Conservation (phyloP, 441 rosid species). For the Pelargonium myrrhifolium region DNA sequence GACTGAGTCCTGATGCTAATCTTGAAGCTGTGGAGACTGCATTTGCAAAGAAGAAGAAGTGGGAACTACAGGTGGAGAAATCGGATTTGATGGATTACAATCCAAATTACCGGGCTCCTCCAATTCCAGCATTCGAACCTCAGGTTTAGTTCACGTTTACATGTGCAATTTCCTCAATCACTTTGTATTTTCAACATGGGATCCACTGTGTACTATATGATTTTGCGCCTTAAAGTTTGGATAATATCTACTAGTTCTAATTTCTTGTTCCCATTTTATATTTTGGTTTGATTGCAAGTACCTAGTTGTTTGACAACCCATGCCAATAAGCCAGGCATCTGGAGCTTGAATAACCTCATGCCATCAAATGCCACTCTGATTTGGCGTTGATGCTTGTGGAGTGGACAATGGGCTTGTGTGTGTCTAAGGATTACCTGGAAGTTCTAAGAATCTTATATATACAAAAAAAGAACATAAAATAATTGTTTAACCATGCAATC, state of each 20-base stretch:
- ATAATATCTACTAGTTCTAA: not conserved
- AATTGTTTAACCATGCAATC: no score
- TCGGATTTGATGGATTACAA: conserved; percentile 43
- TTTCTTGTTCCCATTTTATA: not conserved
- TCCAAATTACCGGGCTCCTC: conserved; percentile 41
- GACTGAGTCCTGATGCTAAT: conserved; percentile 80
- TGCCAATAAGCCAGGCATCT: not conserved
- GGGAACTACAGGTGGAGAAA: conserved; percentile 63
- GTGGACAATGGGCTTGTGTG: no score
- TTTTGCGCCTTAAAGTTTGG: not conserved
- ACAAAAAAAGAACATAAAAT: no score
- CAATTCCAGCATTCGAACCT: conserved; percentile 67
- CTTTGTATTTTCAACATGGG: not conserved
- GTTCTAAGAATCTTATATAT: no score
- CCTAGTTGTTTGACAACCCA: not conserved
- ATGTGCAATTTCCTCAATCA: not conserved
- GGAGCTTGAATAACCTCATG: no score
- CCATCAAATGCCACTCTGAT: no score
- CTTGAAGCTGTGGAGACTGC: conserved; percentile 79
- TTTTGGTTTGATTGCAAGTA: not conserved
- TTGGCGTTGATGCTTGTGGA: no score
- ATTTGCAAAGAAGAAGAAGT: conserved; percentile 65
- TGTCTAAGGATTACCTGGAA: no score
- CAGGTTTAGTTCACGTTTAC: conserved; percentile 47
- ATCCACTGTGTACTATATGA: not conserved